Conservation (phyloP, 495 filamentous ascomycete species). For the Daldinia vernicosa region DNA sequence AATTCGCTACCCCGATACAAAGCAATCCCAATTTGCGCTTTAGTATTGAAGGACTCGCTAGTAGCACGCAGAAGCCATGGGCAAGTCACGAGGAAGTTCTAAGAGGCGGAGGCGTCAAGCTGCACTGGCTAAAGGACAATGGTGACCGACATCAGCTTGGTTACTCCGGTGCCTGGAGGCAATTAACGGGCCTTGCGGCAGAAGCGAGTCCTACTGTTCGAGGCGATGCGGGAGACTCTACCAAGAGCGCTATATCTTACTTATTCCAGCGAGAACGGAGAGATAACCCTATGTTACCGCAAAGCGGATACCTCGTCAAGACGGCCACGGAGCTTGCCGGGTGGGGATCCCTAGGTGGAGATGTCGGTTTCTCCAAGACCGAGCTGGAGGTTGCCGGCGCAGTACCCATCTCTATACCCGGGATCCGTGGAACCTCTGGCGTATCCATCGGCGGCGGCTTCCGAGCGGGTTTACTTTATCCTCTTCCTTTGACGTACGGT, state of each 20-base stretch:
- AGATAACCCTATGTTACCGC: slow-evolving; percentile 84
- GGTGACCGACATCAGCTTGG: slow-evolving; percentile 76
- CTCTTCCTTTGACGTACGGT: slow-evolving; percentile 65
- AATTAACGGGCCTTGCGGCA: slow-evolving; percentile 77
- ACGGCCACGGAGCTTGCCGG: slow-evolving; percentile 84
- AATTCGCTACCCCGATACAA: slow-evolving; percentile 78
- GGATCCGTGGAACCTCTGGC: slow-evolving; percentile 72
- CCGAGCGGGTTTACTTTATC: slow-evolving; percentile 66
- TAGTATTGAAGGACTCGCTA: slow-evolving; percentile 78
- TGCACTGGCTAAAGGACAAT: slow-evolving; percentile 71
- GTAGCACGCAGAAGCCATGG: slow-evolving; percentile 85
- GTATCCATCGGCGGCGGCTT: slow-evolving; percentile 63
- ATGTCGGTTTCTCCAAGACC: slow-evolving; percentile 88
- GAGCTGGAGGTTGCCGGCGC: slow-evolving; percentile 84
- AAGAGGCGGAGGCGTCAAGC: slow-evolving; percentile 78
- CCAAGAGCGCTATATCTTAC: slow-evolving; percentile 86
- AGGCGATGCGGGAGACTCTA: slow-evolving; percentile 85
- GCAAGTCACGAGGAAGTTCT: slow-evolving; percentile 91
- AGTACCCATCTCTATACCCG: slow-evolving; percentile 73
- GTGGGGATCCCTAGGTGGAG: slow-evolving; percentile 82
- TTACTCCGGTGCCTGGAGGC: slow-evolving; percentile 86
- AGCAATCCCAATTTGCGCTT: slow-evolving; percentile 82
- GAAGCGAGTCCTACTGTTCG: slow-evolving; percentile 82
- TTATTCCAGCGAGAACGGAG: slow-evolving; percentile 80
- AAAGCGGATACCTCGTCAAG: slow-evolving; percentile 79